These are phyloP conservation scores for Cetradonia linearis DNA, from an alignment of 495 filamentous ascomycete species.

Conservation along the genomic window DNA sequence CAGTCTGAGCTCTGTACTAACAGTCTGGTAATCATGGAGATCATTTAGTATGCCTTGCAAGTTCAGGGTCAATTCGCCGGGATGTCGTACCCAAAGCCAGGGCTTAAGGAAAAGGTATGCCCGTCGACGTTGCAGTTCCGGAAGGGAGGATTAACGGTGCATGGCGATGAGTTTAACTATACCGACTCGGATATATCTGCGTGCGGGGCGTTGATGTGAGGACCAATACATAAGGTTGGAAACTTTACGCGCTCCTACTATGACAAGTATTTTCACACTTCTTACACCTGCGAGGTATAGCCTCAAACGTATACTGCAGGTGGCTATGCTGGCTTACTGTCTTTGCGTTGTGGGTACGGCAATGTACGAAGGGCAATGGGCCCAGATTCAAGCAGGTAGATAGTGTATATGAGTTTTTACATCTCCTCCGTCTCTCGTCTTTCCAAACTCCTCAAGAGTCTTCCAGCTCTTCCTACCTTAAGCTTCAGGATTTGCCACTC, in stretches of 20 bases:
- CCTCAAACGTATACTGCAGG: neutral
- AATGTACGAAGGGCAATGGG: neutral
- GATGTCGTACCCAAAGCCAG: neutral
- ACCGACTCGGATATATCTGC: conserved; percentile 1
- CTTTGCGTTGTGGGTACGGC: neutral
- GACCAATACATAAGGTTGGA: neutral
- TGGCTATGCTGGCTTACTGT: neutral
- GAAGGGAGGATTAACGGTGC: neutral
- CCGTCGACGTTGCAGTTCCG: neutral
- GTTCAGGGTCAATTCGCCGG: neutral
- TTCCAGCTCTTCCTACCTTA: too few species aligned
- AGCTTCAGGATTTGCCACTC: too few species aligned
- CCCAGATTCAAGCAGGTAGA: neutral
- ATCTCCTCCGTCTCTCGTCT: too few species aligned
- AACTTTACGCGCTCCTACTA: neutral
- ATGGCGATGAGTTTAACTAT: neutral
- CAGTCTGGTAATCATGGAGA: neutral
- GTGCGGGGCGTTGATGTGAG: neutral
- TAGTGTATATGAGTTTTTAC: too few species aligned
- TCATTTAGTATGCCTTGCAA: neutral
- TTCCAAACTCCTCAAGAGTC: too few species aligned
- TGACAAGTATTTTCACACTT: neutral
- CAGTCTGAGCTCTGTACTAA: neutral
- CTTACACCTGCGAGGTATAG: neutral
- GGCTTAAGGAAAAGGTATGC: neutral